Evolutionary conservation across 345 rosid genomes (phyloP).

Genomic region (Salix arbutifolia): DNA sequence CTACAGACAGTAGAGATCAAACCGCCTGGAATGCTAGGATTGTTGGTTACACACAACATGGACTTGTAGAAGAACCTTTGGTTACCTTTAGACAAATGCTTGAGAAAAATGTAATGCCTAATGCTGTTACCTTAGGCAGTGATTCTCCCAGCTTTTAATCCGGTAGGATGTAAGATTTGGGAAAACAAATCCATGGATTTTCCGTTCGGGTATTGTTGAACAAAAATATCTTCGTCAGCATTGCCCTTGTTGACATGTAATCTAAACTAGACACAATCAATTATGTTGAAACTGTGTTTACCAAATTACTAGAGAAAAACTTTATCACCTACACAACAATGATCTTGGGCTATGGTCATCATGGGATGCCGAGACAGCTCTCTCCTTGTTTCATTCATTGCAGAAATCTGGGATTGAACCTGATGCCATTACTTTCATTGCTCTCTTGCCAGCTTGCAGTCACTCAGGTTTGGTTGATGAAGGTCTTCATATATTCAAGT

Average conservation of each 20-base stretch:
- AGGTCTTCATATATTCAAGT: conserved; percentile 63
- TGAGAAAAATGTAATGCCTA: conserved; percentile 53
- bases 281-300: conserved; percentile 60
- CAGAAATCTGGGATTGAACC: conserved; percentile 43
- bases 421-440: conserved; percentile 71
- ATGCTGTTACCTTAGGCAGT: conserved; percentile 70
- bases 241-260: conserved; percentile 81
- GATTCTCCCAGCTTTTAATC: conserved; percentile 73
- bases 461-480: conserved; percentile 71
- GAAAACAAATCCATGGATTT: conserved; percentile 78
- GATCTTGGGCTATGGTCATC: conserved; percentile 82
- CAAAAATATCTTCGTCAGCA: conserved; percentile 62
- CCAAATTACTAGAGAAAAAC: conserved; percentile 45
- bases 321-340: conserved; percentile 77
- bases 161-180: conserved; percentile 52
- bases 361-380: conserved; percentile 73
- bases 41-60: conserved; percentile 76
- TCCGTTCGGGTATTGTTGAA: conserved; percentile 59
- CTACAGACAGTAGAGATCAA: conserved; percentile 45
- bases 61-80: conserved; percentile 54
- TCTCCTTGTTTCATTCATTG: conserved; percentile 72
- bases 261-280: conserved; percentile 69
- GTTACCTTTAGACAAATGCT: conserved; percentile 53
- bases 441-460: conserved; percentile 78
- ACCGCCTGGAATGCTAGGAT: conserved; percentile 91